phyloP scores from a whole-genome alignment of 2,329 filamentous ascomycete genomes.

The Trichoderma polysporum region DNA sequence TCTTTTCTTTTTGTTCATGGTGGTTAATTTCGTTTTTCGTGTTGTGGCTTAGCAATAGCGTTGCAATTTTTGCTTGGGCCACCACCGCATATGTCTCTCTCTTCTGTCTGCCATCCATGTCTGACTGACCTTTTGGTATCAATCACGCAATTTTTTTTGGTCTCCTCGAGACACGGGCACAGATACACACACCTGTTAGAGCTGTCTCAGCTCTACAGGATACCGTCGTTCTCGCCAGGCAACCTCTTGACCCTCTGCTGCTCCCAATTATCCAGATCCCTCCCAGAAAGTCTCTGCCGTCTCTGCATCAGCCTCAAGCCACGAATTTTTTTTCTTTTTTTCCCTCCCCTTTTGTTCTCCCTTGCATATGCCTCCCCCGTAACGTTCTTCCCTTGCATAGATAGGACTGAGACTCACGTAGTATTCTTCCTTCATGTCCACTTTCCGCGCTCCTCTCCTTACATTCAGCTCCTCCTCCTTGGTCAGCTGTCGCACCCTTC shows the following conservation, averaged over 20 bases:
- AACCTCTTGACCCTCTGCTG: slow-evolving; percentile 91
- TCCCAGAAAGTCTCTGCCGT: slow-evolving; percentile 56
- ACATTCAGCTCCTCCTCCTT: slow-evolving; percentile 85
- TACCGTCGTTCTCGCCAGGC: slow-evolving; percentile 85
- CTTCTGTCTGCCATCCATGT: no score
- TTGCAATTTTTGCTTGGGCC: no score
- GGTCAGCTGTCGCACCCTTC: slow-evolving; percentile 80
- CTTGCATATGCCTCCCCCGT: not conserved
- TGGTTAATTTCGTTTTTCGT: no score
- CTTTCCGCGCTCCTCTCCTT: slow-evolving; percentile 66
- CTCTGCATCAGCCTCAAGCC: slow-evolving; percentile 2
- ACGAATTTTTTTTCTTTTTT: not conserved
- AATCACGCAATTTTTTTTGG: not conserved
- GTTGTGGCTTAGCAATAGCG: not conserved
- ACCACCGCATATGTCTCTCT: no score
- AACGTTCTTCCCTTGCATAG: not conserved
- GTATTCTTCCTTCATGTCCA: slow-evolving; percentile 83
- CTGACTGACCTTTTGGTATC: not conserved
- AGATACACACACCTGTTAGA: not conserved
- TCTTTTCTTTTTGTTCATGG: not conserved
- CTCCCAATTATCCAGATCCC: slow-evolving; percentile 94
- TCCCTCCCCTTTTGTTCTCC: not conserved
- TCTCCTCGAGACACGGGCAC: not conserved
- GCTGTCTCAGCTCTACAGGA: slow-evolving; percentile 50
- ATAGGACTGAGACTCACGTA: slow-evolving; percentile 60